Conservation (phyloP, 2,329 filamentous ascomycete genomes). For the Epichloe sp. region DNA sequence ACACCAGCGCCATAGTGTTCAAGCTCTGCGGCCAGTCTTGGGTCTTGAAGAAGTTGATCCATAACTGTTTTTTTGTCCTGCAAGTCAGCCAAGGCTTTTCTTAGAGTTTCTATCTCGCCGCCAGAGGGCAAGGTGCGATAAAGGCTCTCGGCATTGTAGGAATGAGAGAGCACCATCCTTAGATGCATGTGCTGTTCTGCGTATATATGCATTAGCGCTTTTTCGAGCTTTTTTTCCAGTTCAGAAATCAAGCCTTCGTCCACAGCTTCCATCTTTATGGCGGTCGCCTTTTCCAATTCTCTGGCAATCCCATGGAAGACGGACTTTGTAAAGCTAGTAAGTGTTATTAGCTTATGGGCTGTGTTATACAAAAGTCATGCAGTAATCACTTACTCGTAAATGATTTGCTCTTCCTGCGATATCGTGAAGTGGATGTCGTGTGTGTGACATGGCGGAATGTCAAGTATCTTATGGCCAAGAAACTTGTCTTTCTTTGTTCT, state of each 20-base stretch:
- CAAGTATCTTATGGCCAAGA: conserved; percentile 13
- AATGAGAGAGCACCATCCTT: conserved; percentile 13
- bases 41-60: conserved; percentile 5
- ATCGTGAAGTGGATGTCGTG: conserved; percentile 14
- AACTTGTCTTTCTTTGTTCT: conserved; percentile 18
- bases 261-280: not conserved
- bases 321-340: not conserved
- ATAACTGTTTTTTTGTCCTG: not conserved
- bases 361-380: not conserved
- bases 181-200: not conserved
- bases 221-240: not conserved
- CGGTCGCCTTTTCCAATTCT: not conserved
- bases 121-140: conserved; percentile 3
- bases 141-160: conserved; percentile 16
- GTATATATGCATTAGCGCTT: not conserved
- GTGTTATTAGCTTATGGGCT: not conserved
- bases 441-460: conserved; percentile 9
- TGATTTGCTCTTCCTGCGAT: conserved; percentile 12
- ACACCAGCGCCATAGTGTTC: conserved; percentile 8
- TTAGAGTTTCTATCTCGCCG: not conserved
- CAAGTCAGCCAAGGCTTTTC: not conserved
- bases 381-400: not conserved
- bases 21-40: not conserved
- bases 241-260: not conserved
- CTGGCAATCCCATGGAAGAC: not conserved